Base-by-base conservation (phyloP, 1,284 basidiomycete genomes). In the Grifola frondosa region DNA sequence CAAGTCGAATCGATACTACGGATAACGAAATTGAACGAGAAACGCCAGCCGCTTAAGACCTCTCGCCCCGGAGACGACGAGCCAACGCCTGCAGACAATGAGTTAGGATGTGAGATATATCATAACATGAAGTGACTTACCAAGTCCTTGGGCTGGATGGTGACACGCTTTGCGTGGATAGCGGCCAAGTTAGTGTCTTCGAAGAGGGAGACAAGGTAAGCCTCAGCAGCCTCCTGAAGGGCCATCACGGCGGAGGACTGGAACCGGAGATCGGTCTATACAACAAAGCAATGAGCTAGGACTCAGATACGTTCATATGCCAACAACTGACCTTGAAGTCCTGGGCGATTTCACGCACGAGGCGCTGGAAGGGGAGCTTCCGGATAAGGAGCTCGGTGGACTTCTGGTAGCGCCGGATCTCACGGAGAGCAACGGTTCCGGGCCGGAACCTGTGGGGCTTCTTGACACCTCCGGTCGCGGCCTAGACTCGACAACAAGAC, bases 341-440 rank as follows among this genome's bases (percentile, higher is more conserved):
- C 73, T 96, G 91, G 35, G 93, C 92, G 58, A 97, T 97, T 75
- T 97, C 91, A 81, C 92, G 89, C 53, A 96, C 91, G 57, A 96
- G 81, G 62, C 91, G 79, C 75, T 95, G 91, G 90, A 95, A 95
- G 57, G 92, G 91, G 52, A 95, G 84, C 84, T 95, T 95, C 74
- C 91, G 81, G 77, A 96, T 95, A 63, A 95, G 81, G 62, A 95
- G 81, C 78, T 95, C 91, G 58, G 94, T 93, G 60, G 91, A 92
- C 80, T 93, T 94, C 71, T 97, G 95, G 83, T 97, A 97, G 67
- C 92, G 81, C 72, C 95, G 80, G 61, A 97, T 97, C 77, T 97
- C 94, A 84, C 94, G 91, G 53, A 97, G 91, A 60, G 94, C 94
- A 76, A 97, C 93, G 60, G 94, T 97, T 80, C 94, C 94, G 61